Evolutionary conservation across 208 protist species (phyloP), one percentile per base, ranked within the genome.

Genomic region (Leptomonas seymouri): DNA sequence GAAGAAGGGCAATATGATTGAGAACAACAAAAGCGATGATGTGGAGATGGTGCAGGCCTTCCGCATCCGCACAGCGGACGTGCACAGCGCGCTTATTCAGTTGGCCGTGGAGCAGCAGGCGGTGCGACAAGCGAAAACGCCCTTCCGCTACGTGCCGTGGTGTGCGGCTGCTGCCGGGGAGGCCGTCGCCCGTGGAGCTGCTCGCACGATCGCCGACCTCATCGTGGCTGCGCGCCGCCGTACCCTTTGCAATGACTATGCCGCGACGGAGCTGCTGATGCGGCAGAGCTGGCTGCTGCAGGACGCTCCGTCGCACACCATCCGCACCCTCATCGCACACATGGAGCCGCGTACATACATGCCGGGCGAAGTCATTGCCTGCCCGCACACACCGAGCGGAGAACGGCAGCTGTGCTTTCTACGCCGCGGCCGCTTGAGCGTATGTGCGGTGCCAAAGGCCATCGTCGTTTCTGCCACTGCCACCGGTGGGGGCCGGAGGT

Each of bases 281-380:
- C 83, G 90, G 62, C 90, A 95, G 80, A 95, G 90, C 72, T 95
- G 90, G 90, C 79, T 95, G 58, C 76, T 95, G 50, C 90, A 95
- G 73, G 90, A 95, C 66, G 87, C 86, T 16, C 86, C 90, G 16
- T 72, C 84, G 21, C 69, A 77, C 49, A 93, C 87, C 12, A 86
- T 95, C 39, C 85, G 85, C 39, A 80, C 62, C 49, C 75, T 95
- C 65, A 89, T 93, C n/a, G 74, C 85, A 18, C 78, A 87, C 34
- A 51, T 95, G 20, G 76, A 78, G 23, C 82, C 90, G 20, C 87
- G 66, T 56, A 89, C 80, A 18, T 93, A 82, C 77, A 78, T 86
- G 68, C 90, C 90, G 27, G 86, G 87, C 2, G 90, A 93, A 59
- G 78, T 93, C 23, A 84, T 95, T 41, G 78, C 86, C 7, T 93